phyloP scores from a whole-genome alignment of 768 basidiomycete genomes.

The Phaeotremella skinneri region DNA sequence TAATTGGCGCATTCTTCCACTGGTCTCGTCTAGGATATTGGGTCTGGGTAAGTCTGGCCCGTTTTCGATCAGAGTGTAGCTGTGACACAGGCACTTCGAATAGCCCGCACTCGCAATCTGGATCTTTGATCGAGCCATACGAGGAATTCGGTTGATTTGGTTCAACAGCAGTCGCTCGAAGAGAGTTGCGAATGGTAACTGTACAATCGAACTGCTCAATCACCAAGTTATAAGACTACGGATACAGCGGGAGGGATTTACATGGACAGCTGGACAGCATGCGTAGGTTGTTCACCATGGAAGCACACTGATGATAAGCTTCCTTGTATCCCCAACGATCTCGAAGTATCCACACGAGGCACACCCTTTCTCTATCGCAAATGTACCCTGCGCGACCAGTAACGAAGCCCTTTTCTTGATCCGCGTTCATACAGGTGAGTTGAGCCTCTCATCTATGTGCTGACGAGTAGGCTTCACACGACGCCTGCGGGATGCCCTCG shows the following conservation, averaged over 20 bases:
- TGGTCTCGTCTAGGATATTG: constrained; percentile 32
- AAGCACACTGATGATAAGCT: constrained; percentile 25
- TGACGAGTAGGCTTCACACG: constrained; percentile 31
- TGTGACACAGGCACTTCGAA: too few species aligned
- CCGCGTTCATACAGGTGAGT: constrained; percentile 33
- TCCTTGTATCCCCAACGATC: constrained; percentile 46
- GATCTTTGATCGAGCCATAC: constrained; percentile 44
- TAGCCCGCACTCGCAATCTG: constrained; percentile 46
- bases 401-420: constrained; percentile 34
- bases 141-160: constrained; percentile 31
- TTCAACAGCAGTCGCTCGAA: constrained; percentile 32
- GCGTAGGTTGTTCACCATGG: constrained; percentile 19
- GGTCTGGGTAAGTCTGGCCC: constrained; percentile 25
- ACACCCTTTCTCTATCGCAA: constrained; percentile 49
- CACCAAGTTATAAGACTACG: constrained; percentile 35
- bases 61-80: not conserved
- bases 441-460: not conserved
- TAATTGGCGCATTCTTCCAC: constrained; percentile 39
- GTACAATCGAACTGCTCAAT: constrained; percentile 27
- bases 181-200: constrained; percentile 22
- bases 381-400: constrained; percentile 24
- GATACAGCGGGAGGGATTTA: constrained; percentile 16
- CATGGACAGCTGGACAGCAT: constrained; percentile 33
- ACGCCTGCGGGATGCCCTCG: constrained; percentile 20
- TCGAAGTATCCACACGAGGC: constrained; percentile 43